phyloP scores from a whole-genome alignment of 305 asterid species.

The Plantago rigida region DNA sequence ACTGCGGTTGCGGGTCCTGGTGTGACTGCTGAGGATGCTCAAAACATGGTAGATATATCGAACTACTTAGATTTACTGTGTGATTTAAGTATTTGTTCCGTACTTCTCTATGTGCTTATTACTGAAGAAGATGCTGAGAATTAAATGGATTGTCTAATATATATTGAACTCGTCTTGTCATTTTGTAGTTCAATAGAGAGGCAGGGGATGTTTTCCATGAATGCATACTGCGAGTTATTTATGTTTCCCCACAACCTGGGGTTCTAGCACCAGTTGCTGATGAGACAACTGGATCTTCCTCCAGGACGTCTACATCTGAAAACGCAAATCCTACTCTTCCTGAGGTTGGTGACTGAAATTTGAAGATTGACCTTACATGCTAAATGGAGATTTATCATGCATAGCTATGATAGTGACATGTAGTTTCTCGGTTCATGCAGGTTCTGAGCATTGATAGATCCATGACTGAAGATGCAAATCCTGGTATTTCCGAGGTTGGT shows the following conservation, averaged over 20 bases:
- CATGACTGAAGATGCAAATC: no score
- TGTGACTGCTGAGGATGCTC: slow-evolving; percentile 34
- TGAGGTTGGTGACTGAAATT: slow-evolving; percentile 21
- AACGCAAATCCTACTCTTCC: slow-evolving; percentile 18
- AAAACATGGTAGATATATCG: slow-evolving; percentile 32
- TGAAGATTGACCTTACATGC: no score
- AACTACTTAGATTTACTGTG: background rate
- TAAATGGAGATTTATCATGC: no score
- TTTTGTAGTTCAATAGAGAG: slow-evolving; percentile 32
- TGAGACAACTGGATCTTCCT: slow-evolving; percentile 22
- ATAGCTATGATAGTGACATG: no score
- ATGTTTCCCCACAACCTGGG: slow-evolving; percentile 17
- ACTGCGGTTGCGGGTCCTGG: slow-evolving; percentile 36
- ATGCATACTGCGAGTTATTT: slow-evolving; percentile 30
- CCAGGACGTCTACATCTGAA: slow-evolving; percentile 11
- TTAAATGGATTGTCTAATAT: no score
- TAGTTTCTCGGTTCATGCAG: no score
- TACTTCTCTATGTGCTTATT: background rate
- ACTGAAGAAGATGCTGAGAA: background rate
- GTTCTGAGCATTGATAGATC: no score
- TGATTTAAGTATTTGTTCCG: background rate
- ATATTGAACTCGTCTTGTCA: no score
- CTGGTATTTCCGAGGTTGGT: no score
- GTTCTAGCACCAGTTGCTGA: slow-evolving; percentile 5
- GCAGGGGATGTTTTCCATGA: slow-evolving; percentile 28